A percentile compares a stretch with the other conserved stretches of the same genome.
Evolutionary conservation across 2,329 filamentous ascomycete genomes (phyloP).

Genomic region (Fusarium palustre): DNA sequence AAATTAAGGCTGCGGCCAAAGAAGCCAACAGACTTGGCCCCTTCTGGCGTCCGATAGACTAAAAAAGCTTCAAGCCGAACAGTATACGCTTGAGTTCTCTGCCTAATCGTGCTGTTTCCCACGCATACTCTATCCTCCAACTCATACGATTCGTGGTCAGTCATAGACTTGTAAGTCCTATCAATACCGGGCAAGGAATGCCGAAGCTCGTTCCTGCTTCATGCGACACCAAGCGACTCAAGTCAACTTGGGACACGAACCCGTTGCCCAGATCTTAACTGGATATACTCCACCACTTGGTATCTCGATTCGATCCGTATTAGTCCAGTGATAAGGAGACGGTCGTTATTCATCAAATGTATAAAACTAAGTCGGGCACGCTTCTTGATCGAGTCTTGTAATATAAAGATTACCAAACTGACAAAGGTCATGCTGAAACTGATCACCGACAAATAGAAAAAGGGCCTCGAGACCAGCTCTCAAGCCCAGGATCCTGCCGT

Average conservation of each 20-base stretch:
- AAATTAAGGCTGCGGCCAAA: constrained; percentile 11
- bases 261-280: neutral
- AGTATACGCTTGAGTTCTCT: neutral
- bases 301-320: neutral
- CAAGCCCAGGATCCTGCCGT: constrained; percentile 8
- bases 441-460: constrained; percentile 1
- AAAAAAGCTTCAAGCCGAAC: constrained; percentile 7
- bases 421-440: constrained; percentile 12
- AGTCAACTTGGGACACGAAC: neutral
- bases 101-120: constrained; percentile 26
- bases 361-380: neutral
- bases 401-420: neutral
- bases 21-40: neutral
- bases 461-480: constrained; percentile 36
- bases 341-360: constrained; percentile 15
- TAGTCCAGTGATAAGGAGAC: neutral
- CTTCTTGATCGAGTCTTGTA: neutral
- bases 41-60: constrained; percentile 5
- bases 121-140: constrained; percentile 2
- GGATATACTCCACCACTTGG: neutral
- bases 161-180: neutral
- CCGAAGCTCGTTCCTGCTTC: neutral
- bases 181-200: neutral
- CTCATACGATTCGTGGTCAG: constrained; percentile 17
- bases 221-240: neutral